phyloP scores from a whole-genome alignment of 352 stramenopile genomes.

The Hyaloperonospora arabidopsidis region DNA sequence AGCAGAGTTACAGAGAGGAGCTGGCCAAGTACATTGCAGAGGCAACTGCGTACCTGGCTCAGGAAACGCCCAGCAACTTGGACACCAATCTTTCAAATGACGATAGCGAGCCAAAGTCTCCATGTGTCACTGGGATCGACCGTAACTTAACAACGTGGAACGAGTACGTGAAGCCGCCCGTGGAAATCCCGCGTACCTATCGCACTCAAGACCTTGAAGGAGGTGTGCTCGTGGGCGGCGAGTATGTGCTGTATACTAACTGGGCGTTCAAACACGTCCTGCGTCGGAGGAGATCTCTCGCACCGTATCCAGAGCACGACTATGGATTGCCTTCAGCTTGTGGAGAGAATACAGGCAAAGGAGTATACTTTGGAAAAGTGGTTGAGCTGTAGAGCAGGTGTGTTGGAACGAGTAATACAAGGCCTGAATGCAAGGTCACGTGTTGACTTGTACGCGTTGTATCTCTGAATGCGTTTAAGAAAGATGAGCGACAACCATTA shows the following conservation, averaged over 20 bases:
- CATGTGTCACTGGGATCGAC: conserved; percentile 15
- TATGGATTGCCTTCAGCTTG: not conserved
- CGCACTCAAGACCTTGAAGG: conserved; percentile 25
- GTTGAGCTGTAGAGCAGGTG: conserved; percentile 21
- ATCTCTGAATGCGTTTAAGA: too few relatives aligned
- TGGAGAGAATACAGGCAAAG: conserved; percentile 1
- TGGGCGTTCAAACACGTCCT: conserved; percentile 29
- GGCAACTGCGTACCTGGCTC: conserved; percentile 11
- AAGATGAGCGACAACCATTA: too few relatives aligned
- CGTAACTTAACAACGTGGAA: conserved; percentile 3
- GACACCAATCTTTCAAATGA: conserved; percentile 16
- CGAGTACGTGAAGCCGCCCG: conserved; percentile 24
- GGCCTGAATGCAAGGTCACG: too few relatives aligned
- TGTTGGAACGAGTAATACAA: not conserved
- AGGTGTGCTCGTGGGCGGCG: conserved; percentile 26
- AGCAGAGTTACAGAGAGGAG: conserved; percentile 23
- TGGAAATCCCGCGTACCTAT: conserved; percentile 26
- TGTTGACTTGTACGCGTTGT: too few relatives aligned
- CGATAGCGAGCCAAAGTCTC: conserved; percentile 6
- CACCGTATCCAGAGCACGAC: conserved; percentile 18
- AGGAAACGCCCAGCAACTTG: conserved; percentile 8
- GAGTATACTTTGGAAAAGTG: conserved; percentile 18
- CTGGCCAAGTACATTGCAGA: conserved; percentile 23
- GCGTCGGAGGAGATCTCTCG: conserved; percentile 10
- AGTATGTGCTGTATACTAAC: conserved; percentile 28